Conservation (phyloP, 2,329 filamentous ascomycete genomes). For the Colletotrichum limetticola region DNA sequence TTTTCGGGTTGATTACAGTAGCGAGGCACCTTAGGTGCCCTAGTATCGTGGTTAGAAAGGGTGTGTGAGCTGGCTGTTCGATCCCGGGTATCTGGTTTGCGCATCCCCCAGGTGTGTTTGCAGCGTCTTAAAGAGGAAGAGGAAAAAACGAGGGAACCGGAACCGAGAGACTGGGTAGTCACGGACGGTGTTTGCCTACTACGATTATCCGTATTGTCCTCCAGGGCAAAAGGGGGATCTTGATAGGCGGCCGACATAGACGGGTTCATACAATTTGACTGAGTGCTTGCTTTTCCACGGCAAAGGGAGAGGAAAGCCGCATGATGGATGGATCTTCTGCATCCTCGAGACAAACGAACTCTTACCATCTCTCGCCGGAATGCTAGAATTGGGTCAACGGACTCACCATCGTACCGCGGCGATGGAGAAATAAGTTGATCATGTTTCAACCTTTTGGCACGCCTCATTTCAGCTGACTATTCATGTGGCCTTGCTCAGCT, state of each 20-base stretch:
- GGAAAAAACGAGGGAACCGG: constrained; percentile 1
- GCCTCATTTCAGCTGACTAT: background rate
- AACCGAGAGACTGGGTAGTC: constrained; percentile 6
- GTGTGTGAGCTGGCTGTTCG: background rate
- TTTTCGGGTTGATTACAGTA: background rate
- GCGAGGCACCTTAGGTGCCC: background rate
- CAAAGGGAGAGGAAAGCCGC: background rate
- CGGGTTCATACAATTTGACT: background rate
- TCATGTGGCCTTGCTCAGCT: background rate
- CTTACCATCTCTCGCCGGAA: background rate
- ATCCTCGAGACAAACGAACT: background rate
- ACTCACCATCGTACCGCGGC: too few relatives aligned
- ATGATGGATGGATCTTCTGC: background rate
- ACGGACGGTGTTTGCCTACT: background rate
- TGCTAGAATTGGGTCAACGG: background rate
- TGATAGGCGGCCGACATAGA: background rate
- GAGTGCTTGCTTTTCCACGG: background rate
- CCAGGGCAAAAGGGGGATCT: background rate
- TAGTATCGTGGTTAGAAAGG: background rate
- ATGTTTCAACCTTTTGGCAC: background rate
- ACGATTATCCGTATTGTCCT: background rate
- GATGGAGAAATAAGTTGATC: background rate
- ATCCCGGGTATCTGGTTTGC: background rate
- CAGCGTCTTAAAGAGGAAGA: background rate
- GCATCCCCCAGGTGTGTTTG: background rate